These are phyloP conservation scores for Eimeria falciformis DNA, from an alignment of 169 alveolate genomes.

Conservation along the genomic window DNA sequence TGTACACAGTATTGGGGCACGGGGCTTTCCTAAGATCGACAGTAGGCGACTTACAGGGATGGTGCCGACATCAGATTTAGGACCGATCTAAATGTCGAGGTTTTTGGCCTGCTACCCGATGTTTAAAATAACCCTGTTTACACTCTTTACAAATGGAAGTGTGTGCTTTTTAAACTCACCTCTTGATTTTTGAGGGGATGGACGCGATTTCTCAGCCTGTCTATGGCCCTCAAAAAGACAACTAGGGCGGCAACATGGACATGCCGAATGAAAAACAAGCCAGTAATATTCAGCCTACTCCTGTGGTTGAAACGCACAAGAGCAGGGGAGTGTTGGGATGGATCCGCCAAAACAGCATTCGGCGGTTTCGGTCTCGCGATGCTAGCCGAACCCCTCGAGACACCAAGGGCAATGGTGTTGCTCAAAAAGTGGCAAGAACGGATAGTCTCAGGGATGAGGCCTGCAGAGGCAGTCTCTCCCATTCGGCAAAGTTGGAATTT, in stretches of 20 bases:
- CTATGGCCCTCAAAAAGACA: too few species aligned
- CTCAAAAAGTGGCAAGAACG: background rate
- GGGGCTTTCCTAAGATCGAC: too few species aligned
- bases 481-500: conserved; percentile 25
- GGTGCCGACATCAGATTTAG: too few species aligned
- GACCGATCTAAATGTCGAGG: too few species aligned
- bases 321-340: conserved; percentile 35
- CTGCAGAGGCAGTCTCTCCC: background rate
- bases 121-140: too few species aligned
- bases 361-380: conserved; percentile 9
- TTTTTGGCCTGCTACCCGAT: too few species aligned
- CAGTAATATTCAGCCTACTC: background rate
- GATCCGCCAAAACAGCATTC: conserved; percentile 40
- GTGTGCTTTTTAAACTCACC: too few species aligned
- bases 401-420: background rate
- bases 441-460: background rate
- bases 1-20: too few species aligned
- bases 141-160: too few species aligned
- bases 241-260: conserved; percentile 49
- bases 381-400: conserved; percentile 2
- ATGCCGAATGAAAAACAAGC: background rate
- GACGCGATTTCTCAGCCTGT: too few species aligned
- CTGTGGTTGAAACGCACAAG: background rate
- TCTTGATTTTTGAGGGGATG: too few species aligned
- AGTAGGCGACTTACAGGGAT: too few species aligned